These are phyloP conservation scores for Pleodorina starrii DNA, from an alignment of 139 green algal species.

Conservation along the genomic window DNA sequence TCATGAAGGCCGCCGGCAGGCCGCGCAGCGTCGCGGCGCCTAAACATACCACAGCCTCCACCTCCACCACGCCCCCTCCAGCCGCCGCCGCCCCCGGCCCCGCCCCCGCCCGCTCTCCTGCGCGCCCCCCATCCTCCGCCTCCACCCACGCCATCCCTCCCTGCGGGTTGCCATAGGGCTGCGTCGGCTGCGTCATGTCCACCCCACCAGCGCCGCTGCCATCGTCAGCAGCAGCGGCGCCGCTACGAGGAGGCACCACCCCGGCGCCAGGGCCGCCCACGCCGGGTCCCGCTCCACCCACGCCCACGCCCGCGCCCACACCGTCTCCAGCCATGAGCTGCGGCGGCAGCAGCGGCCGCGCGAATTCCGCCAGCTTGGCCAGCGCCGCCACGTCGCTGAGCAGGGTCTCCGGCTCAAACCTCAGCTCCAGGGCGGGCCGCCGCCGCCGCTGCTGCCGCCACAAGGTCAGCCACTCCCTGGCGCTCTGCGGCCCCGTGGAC, in stretches of 20 bases:
- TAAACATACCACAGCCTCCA: slow-evolving; percentile 15
- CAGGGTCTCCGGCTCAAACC: slow-evolving; percentile 15
- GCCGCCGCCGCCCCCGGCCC: not conserved
- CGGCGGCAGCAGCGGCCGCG: slow-evolving; percentile 7
- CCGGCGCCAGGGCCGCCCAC: not conserved
- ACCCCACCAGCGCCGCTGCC: not conserved
- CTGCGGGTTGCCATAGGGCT: too few species aligned
- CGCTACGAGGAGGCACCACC: too few species aligned
- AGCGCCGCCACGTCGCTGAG: slow-evolving; percentile 12
- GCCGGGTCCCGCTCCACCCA: not conserved
- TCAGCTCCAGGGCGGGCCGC: not conserved
- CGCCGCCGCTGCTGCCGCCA: not conserved
- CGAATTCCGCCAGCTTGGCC: slow-evolving; percentile 3
- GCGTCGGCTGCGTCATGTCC: not conserved
- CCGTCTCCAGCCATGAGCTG: not conserved
- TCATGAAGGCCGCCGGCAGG: not conserved
- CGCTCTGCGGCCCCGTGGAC: not conserved
- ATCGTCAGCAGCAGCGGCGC: not conserved
- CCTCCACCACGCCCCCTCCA: not conserved
- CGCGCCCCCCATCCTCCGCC: not conserved
- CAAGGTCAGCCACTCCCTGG: not conserved
- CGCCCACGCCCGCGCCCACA: not conserved
- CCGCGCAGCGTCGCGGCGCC: not conserved
- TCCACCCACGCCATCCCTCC: not conserved
- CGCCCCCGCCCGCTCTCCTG: not conserved